A percentile compares a stretch with the other conserved stretches of the same genome.
phyloP scores from a whole-genome alignment of 208 protist species.

The Leishmania turanica region DNA sequence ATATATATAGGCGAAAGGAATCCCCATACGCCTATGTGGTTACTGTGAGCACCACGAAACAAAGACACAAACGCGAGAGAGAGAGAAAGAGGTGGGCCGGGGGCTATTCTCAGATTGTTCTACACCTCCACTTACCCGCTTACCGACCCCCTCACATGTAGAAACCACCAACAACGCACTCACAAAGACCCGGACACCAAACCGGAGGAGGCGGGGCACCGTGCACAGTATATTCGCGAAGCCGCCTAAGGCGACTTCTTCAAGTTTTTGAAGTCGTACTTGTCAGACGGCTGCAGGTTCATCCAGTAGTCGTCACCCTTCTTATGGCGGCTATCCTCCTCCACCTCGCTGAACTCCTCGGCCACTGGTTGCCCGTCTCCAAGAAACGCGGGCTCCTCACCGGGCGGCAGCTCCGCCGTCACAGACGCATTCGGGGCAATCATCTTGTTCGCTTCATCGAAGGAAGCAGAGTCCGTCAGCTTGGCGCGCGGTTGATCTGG shows the following conservation, averaged over 20 bases:
- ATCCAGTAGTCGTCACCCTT: conserved; percentile 94
- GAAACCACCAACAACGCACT: background rate
- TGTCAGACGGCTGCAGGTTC: conserved; percentile 88
- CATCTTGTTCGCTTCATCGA: conserved; percentile 92
- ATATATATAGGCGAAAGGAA: background rate
- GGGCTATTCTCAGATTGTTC: background rate
- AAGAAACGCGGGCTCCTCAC: conserved; percentile 44
- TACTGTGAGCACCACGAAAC: conserved; percentile 14
- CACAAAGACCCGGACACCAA: background rate
- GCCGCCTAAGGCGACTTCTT: conserved; percentile 80
- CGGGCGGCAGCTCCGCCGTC: conserved; percentile 41
- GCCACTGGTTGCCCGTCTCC: conserved; percentile 34
- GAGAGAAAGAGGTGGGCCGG: background rate
- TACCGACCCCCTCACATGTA: background rate
- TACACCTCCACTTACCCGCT: background rate
- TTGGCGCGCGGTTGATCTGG: conserved; percentile 82
- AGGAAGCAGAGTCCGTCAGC: conserved; percentile 79
- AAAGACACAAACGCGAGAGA: background rate
- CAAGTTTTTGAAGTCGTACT: conserved; percentile 91
- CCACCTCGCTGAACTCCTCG: conserved; percentile 81
- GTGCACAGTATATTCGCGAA: background rate
- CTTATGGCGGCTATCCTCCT: conserved; percentile 82
- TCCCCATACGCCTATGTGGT: background rate
- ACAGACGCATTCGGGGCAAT: conserved; percentile 86
- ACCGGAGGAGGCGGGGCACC: background rate